Conservation (phyloP, 1,139 yeast genomes). For the Saccharomyces pastorianus region DNA sequence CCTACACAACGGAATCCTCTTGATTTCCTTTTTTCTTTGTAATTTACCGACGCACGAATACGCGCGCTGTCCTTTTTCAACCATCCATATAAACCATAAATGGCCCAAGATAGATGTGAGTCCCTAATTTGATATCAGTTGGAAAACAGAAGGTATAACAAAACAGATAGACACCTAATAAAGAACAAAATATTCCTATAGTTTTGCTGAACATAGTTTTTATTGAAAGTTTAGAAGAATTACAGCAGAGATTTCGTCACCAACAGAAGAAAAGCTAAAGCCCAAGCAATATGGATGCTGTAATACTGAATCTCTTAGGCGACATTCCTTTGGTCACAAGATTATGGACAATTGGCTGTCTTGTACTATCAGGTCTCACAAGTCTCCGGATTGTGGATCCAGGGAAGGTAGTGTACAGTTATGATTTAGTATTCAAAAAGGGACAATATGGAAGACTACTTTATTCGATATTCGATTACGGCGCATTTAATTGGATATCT, state of each 20-base stretch:
- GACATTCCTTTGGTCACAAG: slow-evolving; percentile 27
- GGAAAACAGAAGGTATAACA: background rate
- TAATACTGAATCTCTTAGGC: slow-evolving; percentile 21
- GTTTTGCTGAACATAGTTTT: background rate
- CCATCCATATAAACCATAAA: background rate
- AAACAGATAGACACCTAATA: background rate
- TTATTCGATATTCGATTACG: slow-evolving; percentile 26
- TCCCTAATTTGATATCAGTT: background rate
- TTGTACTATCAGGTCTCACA: slow-evolving; percentile 21
- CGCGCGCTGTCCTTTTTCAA: background rate
- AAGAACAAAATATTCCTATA: background rate
- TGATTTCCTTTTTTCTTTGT: background rate
- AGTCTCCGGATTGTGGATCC: slow-evolving; percentile 20
- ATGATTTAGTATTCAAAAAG: slow-evolving; percentile 27
- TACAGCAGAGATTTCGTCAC: background rate
- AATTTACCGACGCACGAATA: background rate
- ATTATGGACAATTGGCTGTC: slow-evolving; percentile 25
- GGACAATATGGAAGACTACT: slow-evolving; percentile 27
- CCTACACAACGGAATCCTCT: background rate
- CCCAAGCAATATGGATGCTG: slow-evolving; percentile 20
- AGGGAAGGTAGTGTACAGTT: slow-evolving; percentile 21
- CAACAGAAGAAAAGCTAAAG: background rate
- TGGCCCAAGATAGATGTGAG: background rate
- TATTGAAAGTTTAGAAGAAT: background rate
- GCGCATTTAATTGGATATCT: slow-evolving; percentile 20